A percentile compares a stretch with the other conserved stretches of the same genome.
phyloP scores from a whole-genome alignment of 2,329 filamentous ascomycete species.

The Scedosporium boydii region DNA sequence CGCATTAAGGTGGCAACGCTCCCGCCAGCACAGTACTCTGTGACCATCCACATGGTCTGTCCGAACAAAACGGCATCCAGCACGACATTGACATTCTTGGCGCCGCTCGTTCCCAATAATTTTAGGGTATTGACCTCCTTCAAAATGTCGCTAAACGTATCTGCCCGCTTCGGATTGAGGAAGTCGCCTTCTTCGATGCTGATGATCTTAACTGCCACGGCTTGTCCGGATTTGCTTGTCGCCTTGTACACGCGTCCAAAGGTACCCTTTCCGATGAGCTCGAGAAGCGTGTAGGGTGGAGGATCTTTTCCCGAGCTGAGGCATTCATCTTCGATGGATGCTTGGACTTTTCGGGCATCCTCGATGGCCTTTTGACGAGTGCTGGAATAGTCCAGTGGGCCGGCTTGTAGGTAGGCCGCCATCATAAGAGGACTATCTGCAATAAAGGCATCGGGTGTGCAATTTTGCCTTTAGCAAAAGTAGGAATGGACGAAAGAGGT shows the following conservation, averaged over 20 bases:
- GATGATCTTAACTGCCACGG: slow-evolving; percentile 75
- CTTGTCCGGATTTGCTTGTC: slow-evolving; percentile 30
- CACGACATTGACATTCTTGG: slow-evolving; percentile 72
- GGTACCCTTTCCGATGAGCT: slow-evolving; percentile 66
- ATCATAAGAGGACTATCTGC: not conserved
- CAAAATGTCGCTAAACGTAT: slow-evolving; percentile 60
- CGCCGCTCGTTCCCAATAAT: slow-evolving; percentile 62
- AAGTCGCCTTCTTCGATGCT: slow-evolving; percentile 72
- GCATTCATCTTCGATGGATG: not conserved
- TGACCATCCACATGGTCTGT: slow-evolving; percentile 79
- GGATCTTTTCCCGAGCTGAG: not conserved
- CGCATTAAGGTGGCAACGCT: slow-evolving; percentile 68
- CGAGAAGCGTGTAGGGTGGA: slow-evolving; percentile 51
- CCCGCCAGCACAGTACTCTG: slow-evolving; percentile 76
- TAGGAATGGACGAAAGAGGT: no score
- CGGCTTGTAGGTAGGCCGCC: not conserved
- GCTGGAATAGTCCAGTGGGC: not conserved
- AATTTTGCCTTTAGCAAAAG: no score
- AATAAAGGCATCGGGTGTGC: no score
- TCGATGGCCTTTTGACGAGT: slow-evolving; percentile 3
- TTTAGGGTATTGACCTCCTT: slow-evolving; percentile 63
- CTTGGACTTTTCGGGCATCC: not conserved
- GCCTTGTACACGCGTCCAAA: slow-evolving; percentile 69
- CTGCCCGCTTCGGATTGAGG: slow-evolving; percentile 52
- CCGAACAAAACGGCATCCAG: slow-evolving; percentile 71